Base-by-base conservation (phyloP, 2,329 filamentous ascomycete genomes). In the Trichoderma aggressivum region DNA sequence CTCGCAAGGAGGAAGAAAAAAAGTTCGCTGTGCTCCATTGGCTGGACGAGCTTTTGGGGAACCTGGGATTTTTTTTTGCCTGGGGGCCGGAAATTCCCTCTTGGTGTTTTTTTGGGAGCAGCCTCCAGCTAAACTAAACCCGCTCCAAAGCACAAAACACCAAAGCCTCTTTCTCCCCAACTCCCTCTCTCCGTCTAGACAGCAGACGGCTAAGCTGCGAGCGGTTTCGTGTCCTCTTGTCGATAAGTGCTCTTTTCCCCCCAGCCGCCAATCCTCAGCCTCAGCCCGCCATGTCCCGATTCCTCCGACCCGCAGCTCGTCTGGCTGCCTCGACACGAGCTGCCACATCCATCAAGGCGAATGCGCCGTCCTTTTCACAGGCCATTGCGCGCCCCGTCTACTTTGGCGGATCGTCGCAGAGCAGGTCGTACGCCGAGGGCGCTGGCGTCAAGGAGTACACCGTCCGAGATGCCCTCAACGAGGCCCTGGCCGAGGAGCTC, bases 401-500 rank as follows among this genome's bases (percentile, higher is more conserved):
- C 76, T 81, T 81, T 73, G 80, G 80, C 72, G 79, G 81, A 67
- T 75, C 81, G 65, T 75, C 76, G 74, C 87, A 88, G 82, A 80
- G 83, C 79, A 82, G 87, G 78, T 84, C 86, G 68, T 89, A 88
- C 78, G 87, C 88, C 76, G 85, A 88, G 70, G 82, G 82, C 73
- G 81, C 82, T 75, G 91, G 91, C 75, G 85, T 86, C 78, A 98
- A 98, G 88, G 93, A 98, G 81, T 94, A 97, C 85, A 97, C 96
- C 58, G 96, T 99, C 79, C 90, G 96, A 86, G 96, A 99, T 81
- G 96, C 96, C 72, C 87, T 99, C 80, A 99, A 99, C 83, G 95
- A 99, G 87, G 96, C 96, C 73, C 91, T 99, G 80, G 94, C 94
- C 61, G 96, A 99, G 87, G 96, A 99, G 88, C 90, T 99, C 83